A percentile compares a stretch with the other conserved stretches of the same genome.
Conservation (phyloP, 2,329 filamentous ascomycete genomes). For the Nemania abortiva region DNA sequence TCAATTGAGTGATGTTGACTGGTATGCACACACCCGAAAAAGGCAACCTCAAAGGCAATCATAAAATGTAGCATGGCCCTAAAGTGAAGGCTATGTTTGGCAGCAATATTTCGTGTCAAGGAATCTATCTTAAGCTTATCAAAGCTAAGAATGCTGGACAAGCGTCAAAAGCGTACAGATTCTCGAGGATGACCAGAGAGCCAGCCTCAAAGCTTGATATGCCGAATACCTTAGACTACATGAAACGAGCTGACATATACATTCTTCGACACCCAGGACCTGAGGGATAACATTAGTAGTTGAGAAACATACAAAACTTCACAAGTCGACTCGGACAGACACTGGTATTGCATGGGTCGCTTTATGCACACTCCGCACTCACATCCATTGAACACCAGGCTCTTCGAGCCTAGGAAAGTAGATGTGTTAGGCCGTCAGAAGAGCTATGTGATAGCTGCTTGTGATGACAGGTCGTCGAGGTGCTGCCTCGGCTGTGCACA, state of each 20-base stretch:
- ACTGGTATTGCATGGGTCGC: conserved; percentile 7
- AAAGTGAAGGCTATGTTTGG: conserved; percentile 34
- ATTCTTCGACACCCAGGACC: conserved; percentile 35
- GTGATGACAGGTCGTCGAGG: conserved; percentile 17
- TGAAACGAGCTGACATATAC: conserved; percentile 35
- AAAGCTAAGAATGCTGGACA: conserved; percentile 44
- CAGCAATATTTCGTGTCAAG: conserved; percentile 30
- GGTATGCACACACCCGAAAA: conserved; percentile 70
- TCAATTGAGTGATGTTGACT: conserved; percentile 96
- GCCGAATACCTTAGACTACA: conserved; percentile 6
- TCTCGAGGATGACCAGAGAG: conserved; percentile 28
- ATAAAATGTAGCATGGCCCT: conserved; percentile 22
- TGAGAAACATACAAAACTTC: conserved; percentile 29
- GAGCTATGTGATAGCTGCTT: conserved; percentile 19
- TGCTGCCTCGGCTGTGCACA: background rate
- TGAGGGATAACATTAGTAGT: conserved; percentile 30
- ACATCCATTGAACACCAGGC: conserved; percentile 13
- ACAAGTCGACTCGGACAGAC: conserved; percentile 17
- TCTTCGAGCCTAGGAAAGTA: background rate
- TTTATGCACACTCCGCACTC: conserved; percentile 11
- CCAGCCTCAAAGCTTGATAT: conserved; percentile 16
- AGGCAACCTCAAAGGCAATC: conserved; percentile 33
- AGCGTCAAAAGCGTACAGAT: conserved; percentile 43
- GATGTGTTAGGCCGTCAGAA: conserved; percentile 12
- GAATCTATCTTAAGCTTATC: conserved; percentile 39